Evolutionary conservation across 768 basidiomycete species (phyloP).

Genomic region (Rhodotorula toruloides): DNA sequence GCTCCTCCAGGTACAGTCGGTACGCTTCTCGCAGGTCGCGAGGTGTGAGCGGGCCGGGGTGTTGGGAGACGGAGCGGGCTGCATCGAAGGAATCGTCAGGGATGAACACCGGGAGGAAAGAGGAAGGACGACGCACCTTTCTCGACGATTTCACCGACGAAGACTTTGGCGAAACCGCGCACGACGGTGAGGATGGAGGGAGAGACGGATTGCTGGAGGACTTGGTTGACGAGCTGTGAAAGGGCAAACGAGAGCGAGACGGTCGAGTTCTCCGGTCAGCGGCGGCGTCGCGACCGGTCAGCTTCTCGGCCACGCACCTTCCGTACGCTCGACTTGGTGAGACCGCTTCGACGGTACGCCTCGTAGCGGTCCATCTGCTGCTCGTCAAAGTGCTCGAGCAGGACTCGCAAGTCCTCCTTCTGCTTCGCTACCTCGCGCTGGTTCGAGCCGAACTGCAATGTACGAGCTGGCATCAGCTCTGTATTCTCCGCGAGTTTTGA

Average conservation of each 20-base stretch:
- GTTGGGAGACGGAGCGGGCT: conserved; percentile 72
- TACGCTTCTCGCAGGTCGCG: conserved; percentile 89
- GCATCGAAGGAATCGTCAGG: neutral
- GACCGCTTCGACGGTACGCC: conserved; percentile 73
- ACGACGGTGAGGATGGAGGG: conserved; percentile 82
- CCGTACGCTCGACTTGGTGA: conserved; percentile 75
- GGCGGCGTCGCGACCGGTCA: neutral
- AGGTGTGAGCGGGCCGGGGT: conserved; percentile 73
- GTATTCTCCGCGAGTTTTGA: neutral
- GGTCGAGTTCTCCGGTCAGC: neutral
- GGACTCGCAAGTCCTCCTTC: conserved; percentile 55
- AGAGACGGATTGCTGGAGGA: conserved; percentile 72
- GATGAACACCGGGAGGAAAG: neutral
- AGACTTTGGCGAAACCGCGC: conserved; percentile 76
- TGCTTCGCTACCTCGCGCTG: conserved; percentile 28
- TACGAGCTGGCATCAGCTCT: neutral
- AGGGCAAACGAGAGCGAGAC: too few relatives aligned
- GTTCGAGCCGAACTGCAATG: conserved; percentile 28
- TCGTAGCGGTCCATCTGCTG: conserved; percentile 85
- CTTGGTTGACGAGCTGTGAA: conserved; percentile 72
- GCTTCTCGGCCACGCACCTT: conserved; percentile 57
- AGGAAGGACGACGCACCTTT: conserved; percentile 55
- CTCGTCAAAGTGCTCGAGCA: conserved; percentile 80
- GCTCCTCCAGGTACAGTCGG: conserved; percentile 59
- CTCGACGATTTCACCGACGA: conserved; percentile 86